Base-by-base conservation (phyloP, 768 basidiomycete genomes). In the Boletus subcaerulescens region DNA sequence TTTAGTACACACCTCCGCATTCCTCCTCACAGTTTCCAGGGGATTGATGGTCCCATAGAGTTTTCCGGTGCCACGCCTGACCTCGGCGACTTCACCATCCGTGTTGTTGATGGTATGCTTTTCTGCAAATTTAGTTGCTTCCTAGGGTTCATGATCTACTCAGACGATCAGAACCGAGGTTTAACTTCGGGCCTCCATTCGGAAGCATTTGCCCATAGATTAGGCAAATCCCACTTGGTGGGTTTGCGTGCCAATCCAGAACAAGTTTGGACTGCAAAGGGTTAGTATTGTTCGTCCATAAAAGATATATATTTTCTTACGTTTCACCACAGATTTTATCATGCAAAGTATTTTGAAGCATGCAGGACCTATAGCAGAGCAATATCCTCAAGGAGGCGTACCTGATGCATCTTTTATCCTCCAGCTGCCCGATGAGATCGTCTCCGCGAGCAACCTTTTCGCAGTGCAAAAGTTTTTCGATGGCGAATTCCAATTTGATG, bases 401-500 rank as follows among this genome's bases (percentile, higher is more conserved):
- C 95, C 95, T 0, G 91, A 95, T 63, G 87, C 95, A 1, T 87
- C 93, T 4, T 89, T 86, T 61, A 69, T 89, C 14, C 77, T 95
- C 11, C 85, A 85, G 39, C 74, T 97, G 3, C 80, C 90, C 3
- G 86, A 97, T 62, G 87, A 91, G 45, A 75, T 83, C 9, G 79
- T 84, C 51, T 77, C 80, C 13, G 81, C 79, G 40, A 88, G 88
- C 69, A 96, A 93, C 65, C 76, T 97, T 26, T 93, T 80, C 65
- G 93, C 89, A 12, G 79, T 95, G 45, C 95, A 98, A 70, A 95
- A 93, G 67, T 76, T 77, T 5, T 93, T 89, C 57, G 86, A 91
- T 12, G 93, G 91, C 1, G 76, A 81, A 29, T 98, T 96, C 74
- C 83, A 89, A 54, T 93, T 95, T 65, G 96, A 98, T 62, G 79